Evolutionary conservation across 1,284 basidiomycete genomes (phyloP), one percentile per base, ranked within the genome.

Genomic region (Pyrrhoderma noxium): DNA sequence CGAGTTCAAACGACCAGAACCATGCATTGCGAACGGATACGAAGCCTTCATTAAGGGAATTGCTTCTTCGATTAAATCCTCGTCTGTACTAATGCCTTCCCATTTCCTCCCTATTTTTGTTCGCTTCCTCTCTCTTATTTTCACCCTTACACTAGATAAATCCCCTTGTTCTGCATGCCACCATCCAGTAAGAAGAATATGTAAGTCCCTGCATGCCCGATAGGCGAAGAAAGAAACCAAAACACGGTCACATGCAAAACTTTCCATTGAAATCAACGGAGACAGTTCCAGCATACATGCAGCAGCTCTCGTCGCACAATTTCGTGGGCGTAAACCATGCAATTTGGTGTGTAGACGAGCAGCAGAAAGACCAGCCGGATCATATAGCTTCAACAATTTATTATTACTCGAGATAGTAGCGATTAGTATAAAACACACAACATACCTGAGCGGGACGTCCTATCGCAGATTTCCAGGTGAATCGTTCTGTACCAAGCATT

Each of bases 401-500:
- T 47, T n/a, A 3, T 23, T 14, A 16, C 9, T 11, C 23, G 9
- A 21, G 2, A 8, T 22, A 19, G 27, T 49, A 16, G 11, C 11
- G 7, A 5, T 31, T 11, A 40, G 31, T 8, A 25, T 18, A 39
- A 22, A 23, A 25, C 3, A 2, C 3, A 49, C 14, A 21, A 16
- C 39, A 18, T 19, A 49, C 48, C 16, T 27, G 22, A 22, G 48
- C 38, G n/a, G 48, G 48, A 5, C 39, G 21, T 2, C 48, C 22
- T n/a, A 49, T 19, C 8, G 48, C 38, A 8, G 39, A 49, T 3
- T 39, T 42, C 48, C 48, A 49, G 13, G 48, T 49, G 31, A 27
- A 49, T 16, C 31, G 23, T 25, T 49, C 39, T 4, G 40, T 22
- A 14, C 18, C 48, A 16, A 49, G n/a, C 38, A 42, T 41, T 2